phyloP scores from a whole-genome alignment of 305 asterid species.

The Andrographis paniculata region DNA sequence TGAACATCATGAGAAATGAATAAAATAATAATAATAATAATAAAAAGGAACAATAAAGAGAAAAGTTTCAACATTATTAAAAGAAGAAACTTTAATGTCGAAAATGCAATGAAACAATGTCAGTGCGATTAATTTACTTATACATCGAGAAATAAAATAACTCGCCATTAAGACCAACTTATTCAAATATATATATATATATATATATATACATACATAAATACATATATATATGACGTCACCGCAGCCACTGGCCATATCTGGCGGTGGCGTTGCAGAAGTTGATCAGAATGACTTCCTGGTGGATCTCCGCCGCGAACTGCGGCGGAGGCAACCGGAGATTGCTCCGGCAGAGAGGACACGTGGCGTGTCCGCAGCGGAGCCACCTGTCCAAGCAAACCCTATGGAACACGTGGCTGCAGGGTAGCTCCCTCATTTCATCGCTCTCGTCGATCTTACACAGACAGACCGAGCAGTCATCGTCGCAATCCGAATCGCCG shows the following conservation, averaged over 20 bases:
- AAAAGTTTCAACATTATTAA: no score
- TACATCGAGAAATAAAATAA: no score
- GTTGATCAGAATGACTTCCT: constrained; percentile 14
- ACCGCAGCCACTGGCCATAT: not conserved
- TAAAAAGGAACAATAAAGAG: no score
- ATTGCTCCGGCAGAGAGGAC: constrained; percentile 29
- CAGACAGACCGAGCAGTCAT: constrained; percentile 34
- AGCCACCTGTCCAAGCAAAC: constrained; percentile 41
- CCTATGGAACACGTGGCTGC: constrained; percentile 32
- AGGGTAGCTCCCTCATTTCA: constrained; percentile 29
- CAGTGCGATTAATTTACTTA: no score
- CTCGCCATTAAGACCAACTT: no score
- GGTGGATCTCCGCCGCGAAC: constrained; percentile 20
- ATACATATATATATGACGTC: no score
- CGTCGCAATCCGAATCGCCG: not conserved
- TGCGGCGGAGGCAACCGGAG: constrained; percentile 6
- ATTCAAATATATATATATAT: no score
- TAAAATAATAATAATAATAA: no score
- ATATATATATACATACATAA: no score
- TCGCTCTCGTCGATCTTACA: constrained; percentile 33
- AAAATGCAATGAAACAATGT: no score
- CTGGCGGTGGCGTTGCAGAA: not conserved
- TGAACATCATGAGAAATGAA: no score
- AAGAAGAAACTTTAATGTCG: no score
- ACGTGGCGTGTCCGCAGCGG: constrained; percentile 24